Evolutionary conservation across 768 basidiomycete species (phyloP), one percentile per base, ranked within the genome.

Genomic region (Paxillus ammoniavirescens): DNA sequence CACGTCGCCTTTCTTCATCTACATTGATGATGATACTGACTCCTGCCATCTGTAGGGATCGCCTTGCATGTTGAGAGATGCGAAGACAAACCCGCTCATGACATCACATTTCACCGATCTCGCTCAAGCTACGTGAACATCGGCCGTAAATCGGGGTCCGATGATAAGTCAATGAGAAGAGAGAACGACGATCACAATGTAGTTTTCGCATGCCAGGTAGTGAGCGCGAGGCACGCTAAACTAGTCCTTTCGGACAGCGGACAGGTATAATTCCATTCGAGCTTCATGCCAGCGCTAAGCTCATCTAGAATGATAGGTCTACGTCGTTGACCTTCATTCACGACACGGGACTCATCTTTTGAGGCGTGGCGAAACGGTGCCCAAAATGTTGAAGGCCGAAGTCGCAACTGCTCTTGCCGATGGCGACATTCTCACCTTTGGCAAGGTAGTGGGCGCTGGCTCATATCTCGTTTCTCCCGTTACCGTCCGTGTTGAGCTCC

Each of bases 191-290:
- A 66, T 46, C 75, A 77, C 50, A 77, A 76, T 52, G 86, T 82
- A 14, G 78, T 83, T 68, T 91, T 91, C 59, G 72, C 82, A 46
- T 91, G 89, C 63, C 84, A 87, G 30, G 89, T 91, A 43, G 86
- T 92, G 58, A 89, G 87, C 66, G 80, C 89, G 23, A 81, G 73
- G 63, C 89, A 92, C 73, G 89, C 89, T 52, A 88, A 83, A 76
- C 83, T 92, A 55, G 77, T 79, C 18, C 86, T 91, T 67, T 76
- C 84, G 5, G 84, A 88, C 61, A 79, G 77, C 57, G 87, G 88
- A 43, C 78, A 81, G 73, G 89, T 90, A 78, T 58, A 62, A 54
- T 45, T 41, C 36, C 44, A 53, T 46, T 49, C 46, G 52, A 37
- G 53, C 42, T 61, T 52, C 60, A 38, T 59, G 50, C 45, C 51